Evolutionary conservation across 176 grass and related monocot species (phyloP), one percentile per base, ranked within the genome.

Genomic region (Elaeis guineensis): DNA sequence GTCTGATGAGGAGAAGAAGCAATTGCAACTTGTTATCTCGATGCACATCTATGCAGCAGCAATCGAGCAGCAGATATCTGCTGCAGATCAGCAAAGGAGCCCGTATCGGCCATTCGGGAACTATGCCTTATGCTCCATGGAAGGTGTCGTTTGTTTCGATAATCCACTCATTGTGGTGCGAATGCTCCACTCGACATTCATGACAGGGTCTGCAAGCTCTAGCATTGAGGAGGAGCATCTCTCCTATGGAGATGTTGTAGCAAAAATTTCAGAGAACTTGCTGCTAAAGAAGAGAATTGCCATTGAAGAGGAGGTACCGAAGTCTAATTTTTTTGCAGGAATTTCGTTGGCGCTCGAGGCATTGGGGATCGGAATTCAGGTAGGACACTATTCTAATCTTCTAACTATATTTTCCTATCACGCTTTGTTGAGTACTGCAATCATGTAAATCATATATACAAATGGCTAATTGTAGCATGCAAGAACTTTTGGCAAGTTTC

Each of bases 171-270:
- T 61, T 2, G 64, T 70, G 0, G 71, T 86, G 3, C 89, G 86
- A 63, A 89, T 98, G 94, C 73, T 98, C 6, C 80, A 89, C 8
- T 76, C 81, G 22, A 98, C 88, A 2, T 93, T 93, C 25, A 73
- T 71, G 2, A 65, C 81, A 17, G 25, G 52, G 54, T 70, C 61
- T 21, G 63, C 26, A 1, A 77, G 26, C 15, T 17, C 39, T 21
- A 44, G 51, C 59, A 23, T 73, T 0, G 70, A 89, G 71, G 60
- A 65, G 0, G 80, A 80, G 21, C 87, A 93, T 58, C 69, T 82
- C 5, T 81, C 78, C 32, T 98, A 98, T 16, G 69, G 79, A 0
- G 71, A 83, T 29, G 75, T 93, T 4, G 82, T 81, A 49, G 59
- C 67, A 23, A 70, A 83, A 52, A 78, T 98, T 50, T 76, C 79